These are phyloP conservation scores for Rosa persica DNA, from an alignment of 306 rosid genomes.

Conservation along the genomic window DNA sequence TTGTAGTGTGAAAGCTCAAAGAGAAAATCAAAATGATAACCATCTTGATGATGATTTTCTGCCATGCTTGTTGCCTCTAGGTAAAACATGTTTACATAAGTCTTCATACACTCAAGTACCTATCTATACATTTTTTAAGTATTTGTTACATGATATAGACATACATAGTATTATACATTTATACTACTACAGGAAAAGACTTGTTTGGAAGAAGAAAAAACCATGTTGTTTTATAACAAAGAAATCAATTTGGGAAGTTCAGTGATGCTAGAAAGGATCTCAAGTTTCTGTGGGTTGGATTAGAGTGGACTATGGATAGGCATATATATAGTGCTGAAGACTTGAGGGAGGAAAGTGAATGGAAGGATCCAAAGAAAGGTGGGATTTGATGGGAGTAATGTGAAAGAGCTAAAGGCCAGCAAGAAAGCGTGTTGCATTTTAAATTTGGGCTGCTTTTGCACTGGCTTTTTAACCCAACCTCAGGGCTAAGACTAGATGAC, in stretches of 20 bases:
- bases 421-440: neutral
- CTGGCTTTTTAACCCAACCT: neutral
- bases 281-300: neutral
- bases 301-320: neutral
- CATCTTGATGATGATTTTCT: no score
- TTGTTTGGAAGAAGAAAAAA: neutral
- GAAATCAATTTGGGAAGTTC: neutral
- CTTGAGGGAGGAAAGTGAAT: neutral
- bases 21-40: no score
- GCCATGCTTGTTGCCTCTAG: no score
- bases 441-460: neutral
- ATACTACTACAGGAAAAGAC: no score
- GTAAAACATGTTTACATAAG: no score
- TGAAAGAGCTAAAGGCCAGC: neutral
- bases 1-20: no score
- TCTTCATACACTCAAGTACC: no score
- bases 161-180: no score
- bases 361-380: neutral
- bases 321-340: neutral
- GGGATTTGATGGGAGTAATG: neutral
- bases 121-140: no score
- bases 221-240: constrained; percentile 15
- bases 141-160: no score
- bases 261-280: neutral
- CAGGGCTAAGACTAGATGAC: neutral